Evolutionary conservation across 1,284 basidiomycete species (phyloP), one percentile per base, ranked within the genome.

Genomic region (Ceratobasidium sp.): DNA sequence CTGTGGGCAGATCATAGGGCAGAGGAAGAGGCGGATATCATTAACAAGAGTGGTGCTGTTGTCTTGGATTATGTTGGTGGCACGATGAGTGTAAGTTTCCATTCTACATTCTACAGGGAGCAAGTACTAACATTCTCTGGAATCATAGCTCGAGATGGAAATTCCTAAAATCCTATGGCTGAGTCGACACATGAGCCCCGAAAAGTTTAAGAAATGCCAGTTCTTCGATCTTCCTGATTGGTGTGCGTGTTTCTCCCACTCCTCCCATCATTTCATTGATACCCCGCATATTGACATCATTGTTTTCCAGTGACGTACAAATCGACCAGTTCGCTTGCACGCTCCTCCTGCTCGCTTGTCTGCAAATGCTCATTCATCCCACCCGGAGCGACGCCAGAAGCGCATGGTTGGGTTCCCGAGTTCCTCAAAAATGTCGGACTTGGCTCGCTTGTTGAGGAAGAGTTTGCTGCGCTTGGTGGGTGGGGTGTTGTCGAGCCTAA

Each of bases 341-440:
- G 97, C 38, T 98, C 95, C 2, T 91, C 89, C 80, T 98, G 97
- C 83, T 98, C 96, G 1, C 84, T 98, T 52, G 95, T 95, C 0
- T 99, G 97, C 87, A 99, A 99, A 84, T 98, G 93, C 82, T 95
- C 94, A 1, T 99, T 92, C 81, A 91, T 99, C n/a, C 95, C 95
- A 1, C 88, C 89, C 8, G 84, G 81, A 47, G 81, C 77, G 9
- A 78, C 78, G 21, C 74, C 82, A 58, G 77, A 81, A 73, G 83
- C 82, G 44, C 78, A 81, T 61, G 96, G 95, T 18, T 98, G 96
- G 95, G 90, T 94, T 78, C 85, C 88, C n/a, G 88, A 91, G 18
- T 97, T 98, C 82, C 95, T 98, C 81, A 81, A 87, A 69, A 85
- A 87, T 78, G 96, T 98, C 70, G 96, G 95, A 41, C 85, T 96